Conservation (phyloP, 768 basidiomycete genomes). For the Coprinopsis sp. region DNA sequence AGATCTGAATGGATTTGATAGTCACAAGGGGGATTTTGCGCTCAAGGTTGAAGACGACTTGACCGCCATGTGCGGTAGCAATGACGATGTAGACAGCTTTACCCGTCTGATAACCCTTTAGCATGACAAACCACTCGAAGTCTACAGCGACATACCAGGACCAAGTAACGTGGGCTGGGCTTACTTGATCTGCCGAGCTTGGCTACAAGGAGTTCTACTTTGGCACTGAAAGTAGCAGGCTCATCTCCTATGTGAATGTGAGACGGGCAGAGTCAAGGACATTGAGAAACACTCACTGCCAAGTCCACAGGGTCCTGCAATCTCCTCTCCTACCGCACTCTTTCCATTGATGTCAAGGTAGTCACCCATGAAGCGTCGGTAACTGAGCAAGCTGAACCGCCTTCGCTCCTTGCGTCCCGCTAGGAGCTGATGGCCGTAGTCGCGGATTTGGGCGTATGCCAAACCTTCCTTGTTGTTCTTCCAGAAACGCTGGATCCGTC, state of each 20-base stretch:
- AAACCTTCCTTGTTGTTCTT: slow-evolving; percentile 95
- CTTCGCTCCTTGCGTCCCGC: slow-evolving; percentile 91
- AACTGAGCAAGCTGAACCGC: slow-evolving; percentile 89
- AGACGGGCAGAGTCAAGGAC: neutral
- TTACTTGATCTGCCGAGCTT: slow-evolving; percentile 86
- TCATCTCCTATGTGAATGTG: slow-evolving; percentile 50
- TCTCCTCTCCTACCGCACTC: slow-evolving; percentile 69
- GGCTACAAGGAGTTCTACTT: slow-evolving; percentile 78
- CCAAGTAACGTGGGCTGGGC: slow-evolving; percentile 83
- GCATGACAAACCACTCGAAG: neutral
- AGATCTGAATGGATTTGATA: slow-evolving; percentile 83
- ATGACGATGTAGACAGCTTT: slow-evolving; percentile 83
- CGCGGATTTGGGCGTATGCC: slow-evolving; percentile 85
- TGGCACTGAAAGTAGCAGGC: slow-evolving; percentile 74
- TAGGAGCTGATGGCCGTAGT: slow-evolving; percentile 90
- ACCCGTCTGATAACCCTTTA: slow-evolving; percentile 49
- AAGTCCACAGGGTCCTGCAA: slow-evolving; percentile 68
- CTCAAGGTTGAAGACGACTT: slow-evolving; percentile 56
- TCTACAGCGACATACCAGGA: slow-evolving; percentile 59
- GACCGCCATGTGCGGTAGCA: slow-evolving; percentile 58
- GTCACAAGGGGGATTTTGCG: slow-evolving; percentile 87
- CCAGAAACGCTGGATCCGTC: slow-evolving; percentile 97
- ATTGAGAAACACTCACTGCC: slow-evolving; percentile 46
- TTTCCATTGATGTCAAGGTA: slow-evolving; percentile 89
- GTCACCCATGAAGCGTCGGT: slow-evolving; percentile 93